Conservation (phyloP, 2,329 filamentous ascomycete genomes). For the Paecilomyces niveus region DNA sequence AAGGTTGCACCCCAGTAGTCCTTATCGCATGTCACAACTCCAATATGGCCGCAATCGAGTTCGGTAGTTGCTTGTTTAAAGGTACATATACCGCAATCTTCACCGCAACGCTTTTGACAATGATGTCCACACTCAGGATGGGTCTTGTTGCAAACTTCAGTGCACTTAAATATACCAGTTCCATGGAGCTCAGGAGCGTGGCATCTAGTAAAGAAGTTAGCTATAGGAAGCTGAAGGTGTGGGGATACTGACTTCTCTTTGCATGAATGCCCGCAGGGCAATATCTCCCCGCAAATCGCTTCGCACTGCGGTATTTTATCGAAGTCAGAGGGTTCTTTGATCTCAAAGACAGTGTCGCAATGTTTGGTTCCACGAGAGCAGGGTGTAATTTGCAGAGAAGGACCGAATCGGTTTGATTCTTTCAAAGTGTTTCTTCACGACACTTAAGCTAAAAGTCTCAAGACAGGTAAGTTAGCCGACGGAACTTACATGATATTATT, state of each 20-base stretch:
- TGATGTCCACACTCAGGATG: slow-evolving; percentile 11
- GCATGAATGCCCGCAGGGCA: slow-evolving; percentile 19
- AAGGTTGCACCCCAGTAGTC: slow-evolving; percentile 3
- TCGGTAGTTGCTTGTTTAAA: slow-evolving; percentile 1
- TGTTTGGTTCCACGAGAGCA: slow-evolving; percentile 16
- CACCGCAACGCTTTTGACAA: slow-evolving; percentile 12
- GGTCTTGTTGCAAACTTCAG: slow-evolving; percentile 9
- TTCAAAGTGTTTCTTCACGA: slow-evolving; percentile 9
- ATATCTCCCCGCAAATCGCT: slow-evolving; percentile 10
- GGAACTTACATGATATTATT: slow-evolving; percentile 12
- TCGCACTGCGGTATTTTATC: slow-evolving; percentile 12
- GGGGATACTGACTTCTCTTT: slow-evolving; percentile 2
- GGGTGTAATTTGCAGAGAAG: slow-evolving; percentile 11
- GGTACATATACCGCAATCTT: slow-evolving; percentile 12
- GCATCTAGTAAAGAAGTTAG: slow-evolving; percentile 6
- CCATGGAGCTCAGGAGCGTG: slow-evolving; percentile 14
- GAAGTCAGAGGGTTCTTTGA: slow-evolving; percentile 15
- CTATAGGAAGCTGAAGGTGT: neutral
- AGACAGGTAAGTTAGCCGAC: neutral
- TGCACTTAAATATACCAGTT: slow-evolving; percentile 8
- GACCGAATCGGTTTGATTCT: slow-evolving; percentile 12
- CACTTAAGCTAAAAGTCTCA: neutral
- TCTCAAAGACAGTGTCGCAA: slow-evolving; percentile 6
- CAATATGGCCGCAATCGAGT: slow-evolving; percentile 13
- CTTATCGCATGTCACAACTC: slow-evolving; percentile 9